phyloP scores from a whole-genome alignment of 2,329 filamentous ascomycete species.

The Fusarium torreyae region DNA sequence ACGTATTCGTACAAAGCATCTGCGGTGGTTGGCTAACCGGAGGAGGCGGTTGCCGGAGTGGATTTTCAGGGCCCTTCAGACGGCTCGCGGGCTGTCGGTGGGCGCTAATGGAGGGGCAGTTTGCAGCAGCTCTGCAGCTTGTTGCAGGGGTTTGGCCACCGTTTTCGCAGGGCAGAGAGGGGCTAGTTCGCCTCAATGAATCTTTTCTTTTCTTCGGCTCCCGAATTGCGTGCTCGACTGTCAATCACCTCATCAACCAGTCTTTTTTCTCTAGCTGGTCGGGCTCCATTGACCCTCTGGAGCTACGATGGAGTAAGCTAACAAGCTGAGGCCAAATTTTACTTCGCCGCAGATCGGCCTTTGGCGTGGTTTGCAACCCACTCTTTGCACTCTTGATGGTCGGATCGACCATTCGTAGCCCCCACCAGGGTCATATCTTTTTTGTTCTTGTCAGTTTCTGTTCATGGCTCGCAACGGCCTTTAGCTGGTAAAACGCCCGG shows the following conservation, averaged over 20 bases:
- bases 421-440: constrained; percentile 22
- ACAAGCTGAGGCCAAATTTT: constrained; percentile 32
- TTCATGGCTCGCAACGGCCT: constrained; percentile 26
- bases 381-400: constrained; percentile 9
- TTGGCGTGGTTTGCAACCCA: constrained; percentile 26
- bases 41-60: constrained; percentile 47
- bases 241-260: constrained; percentile 43
- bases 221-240: constrained; percentile 50
- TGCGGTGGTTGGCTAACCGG: constrained; percentile 40
- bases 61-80: constrained; percentile 38
- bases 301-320: constrained; percentile 34
- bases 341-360: constrained; percentile 43
- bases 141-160: constrained; percentile 36
- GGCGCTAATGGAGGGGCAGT: constrained; percentile 47
- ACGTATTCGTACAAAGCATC: constrained; percentile 47
- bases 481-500: constrained; percentile 3
- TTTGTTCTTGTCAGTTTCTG: constrained; percentile 19
- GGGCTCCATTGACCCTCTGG: constrained; percentile 18
- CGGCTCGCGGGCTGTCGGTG: constrained; percentile 49
- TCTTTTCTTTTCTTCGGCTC: constrained; percentile 42
- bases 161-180: constrained; percentile 39
- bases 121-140: constrained; percentile 42
- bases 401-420: constrained; percentile 27
- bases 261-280: constrained; percentile 14
- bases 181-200: constrained; percentile 36